phyloP scores from a whole-genome alignment of 2,329 filamentous ascomycete species.

The Fusarium palustre region DNA sequence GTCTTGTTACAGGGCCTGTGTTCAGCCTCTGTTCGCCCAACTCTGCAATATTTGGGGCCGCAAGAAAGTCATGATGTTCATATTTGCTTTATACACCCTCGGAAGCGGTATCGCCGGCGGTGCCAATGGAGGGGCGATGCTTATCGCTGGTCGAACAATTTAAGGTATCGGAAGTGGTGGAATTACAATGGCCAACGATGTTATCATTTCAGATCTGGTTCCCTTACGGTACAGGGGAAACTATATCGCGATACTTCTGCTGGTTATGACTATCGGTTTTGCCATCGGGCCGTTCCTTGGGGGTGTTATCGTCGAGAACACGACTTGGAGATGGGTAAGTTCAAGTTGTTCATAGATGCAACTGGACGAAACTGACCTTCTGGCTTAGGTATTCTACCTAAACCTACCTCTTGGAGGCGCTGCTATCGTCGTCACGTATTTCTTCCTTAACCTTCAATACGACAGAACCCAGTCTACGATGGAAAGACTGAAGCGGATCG shows the following conservation, averaged over 20 bases:
- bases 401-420: slow-evolving; percentile 56
- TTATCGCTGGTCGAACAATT: slow-evolving; percentile 58
- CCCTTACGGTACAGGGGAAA: slow-evolving; percentile 60
- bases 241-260: slow-evolving; percentile 53
- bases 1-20: slow-evolving; percentile 27
- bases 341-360: background rate
- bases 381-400: slow-evolving; percentile 56
- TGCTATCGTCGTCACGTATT: slow-evolving; percentile 47
- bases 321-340: slow-evolving; percentile 56
- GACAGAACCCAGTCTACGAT: slow-evolving; percentile 37
- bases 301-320: slow-evolving; percentile 44
- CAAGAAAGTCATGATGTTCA: slow-evolving; percentile 54
- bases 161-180: slow-evolving; percentile 57
- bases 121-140: slow-evolving; percentile 53
- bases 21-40: slow-evolving; percentile 64
- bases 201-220: slow-evolving; percentile 59
- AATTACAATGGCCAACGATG: slow-evolving; percentile 50
- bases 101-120: slow-evolving; percentile 63
- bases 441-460: slow-evolving; percentile 55
- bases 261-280: slow-evolving; percentile 52
- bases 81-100: slow-evolving; percentile 61
- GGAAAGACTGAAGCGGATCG: slow-evolving; percentile 54
- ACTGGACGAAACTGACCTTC: background rate
- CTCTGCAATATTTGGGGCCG: slow-evolving; percentile 66
- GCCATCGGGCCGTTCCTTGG: slow-evolving; percentile 52